phyloP scores from a whole-genome alignment of 1,284 basidiomycete genomes.

The Ceratobasidium sp. region DNA sequence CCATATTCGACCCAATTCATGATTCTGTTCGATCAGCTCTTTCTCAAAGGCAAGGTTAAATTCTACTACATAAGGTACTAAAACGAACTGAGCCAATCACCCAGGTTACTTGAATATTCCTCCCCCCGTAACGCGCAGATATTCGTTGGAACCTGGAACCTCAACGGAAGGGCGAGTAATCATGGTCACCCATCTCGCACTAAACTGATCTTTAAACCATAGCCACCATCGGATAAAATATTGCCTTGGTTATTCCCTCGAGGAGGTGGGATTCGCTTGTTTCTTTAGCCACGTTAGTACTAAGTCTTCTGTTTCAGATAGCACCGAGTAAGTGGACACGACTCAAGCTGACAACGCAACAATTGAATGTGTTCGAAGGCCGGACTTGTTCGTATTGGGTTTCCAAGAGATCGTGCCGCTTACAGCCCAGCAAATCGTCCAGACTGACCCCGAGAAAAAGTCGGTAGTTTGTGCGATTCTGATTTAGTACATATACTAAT shows the following conservation, averaged over 20 bases:
- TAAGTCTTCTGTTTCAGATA: constrained; percentile 1
- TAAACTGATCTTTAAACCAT: constrained; percentile 44
- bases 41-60: constrained; percentile 65
- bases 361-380: constrained; percentile 60
- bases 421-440: constrained; percentile 95
- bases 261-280: constrained; percentile 64
- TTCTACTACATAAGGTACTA: constrained; percentile 40
- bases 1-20: constrained; percentile 94
- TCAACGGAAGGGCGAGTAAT: constrained; percentile 84
- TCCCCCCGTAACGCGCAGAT: constrained; percentile 76
- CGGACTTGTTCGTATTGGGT: constrained; percentile 90
- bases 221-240: constrained; percentile 84
- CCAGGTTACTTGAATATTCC: constrained; percentile 87
- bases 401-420: constrained; percentile 99
- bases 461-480: constrained; percentile 52
- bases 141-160: constrained; percentile 94
- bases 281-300: background rate
- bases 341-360: too few species aligned
- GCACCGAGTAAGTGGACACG: constrained; percentile 13
- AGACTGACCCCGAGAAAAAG: constrained; percentile 96
- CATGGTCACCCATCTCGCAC: constrained; percentile 24
- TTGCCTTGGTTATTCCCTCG: constrained; percentile 91
- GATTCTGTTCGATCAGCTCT: constrained; percentile 82
- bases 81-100: background rate
- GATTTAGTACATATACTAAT: constrained; percentile 14